Evolutionary conservation across 2,329 filamentous ascomycete genomes (phyloP).

Genomic region (Decorospora gaudefroyi): DNA sequence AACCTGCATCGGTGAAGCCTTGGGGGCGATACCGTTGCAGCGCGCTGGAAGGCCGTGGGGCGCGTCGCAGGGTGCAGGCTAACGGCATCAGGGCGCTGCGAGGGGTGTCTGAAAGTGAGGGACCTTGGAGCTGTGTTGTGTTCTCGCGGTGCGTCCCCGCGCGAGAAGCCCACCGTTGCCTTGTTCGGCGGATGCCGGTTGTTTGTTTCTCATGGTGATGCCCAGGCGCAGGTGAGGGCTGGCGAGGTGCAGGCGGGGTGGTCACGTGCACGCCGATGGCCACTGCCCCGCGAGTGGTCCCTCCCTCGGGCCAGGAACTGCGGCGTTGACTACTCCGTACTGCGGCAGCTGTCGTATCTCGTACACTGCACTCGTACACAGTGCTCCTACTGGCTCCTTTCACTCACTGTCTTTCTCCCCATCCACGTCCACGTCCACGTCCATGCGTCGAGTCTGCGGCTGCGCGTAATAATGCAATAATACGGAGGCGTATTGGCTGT

Average conservation of each 20-base stretch:
- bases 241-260: no score
- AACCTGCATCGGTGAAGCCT: constrained; percentile 11
- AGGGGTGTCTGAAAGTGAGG: neutral
- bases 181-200: constrained; percentile 10
- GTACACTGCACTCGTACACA: no score
- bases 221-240: no score
- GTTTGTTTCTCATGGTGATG: neutral
- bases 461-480: neutral
- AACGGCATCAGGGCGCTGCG: constrained; percentile 2
- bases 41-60: constrained; percentile 12
- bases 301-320: no score
- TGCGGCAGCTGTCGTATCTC: no score
- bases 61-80: constrained; percentile 12
- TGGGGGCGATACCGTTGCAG: constrained; percentile 8
- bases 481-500: neutral
- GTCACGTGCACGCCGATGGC: no score
- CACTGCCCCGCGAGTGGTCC: no score
- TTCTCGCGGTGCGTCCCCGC: constrained; percentile 5
- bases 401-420: no score
- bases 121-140: neutral
- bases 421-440: no score
- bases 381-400: no score
- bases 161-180: constrained; percentile 13
- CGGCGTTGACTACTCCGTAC: no score
- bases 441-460: neutral